These are phyloP conservation scores for Tritrichomonas foetus DNA, from an alignment of 208 protist genomes.

Conservation along the genomic window DNA sequence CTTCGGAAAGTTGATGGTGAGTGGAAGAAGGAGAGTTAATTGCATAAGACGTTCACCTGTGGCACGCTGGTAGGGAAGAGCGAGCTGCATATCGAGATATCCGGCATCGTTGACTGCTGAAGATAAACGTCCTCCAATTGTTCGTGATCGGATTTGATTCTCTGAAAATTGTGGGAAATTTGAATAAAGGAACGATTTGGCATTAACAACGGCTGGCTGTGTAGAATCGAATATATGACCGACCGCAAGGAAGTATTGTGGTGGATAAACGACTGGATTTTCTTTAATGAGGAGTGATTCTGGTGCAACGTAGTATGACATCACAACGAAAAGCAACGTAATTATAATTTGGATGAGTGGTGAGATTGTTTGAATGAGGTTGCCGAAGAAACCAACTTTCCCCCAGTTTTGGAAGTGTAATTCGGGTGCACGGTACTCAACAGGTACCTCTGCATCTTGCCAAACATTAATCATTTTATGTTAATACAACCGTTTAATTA, in stretches of 20 bases:
- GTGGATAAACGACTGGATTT: neutral
- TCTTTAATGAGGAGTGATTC: neutral
- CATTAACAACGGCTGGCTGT: neutral
- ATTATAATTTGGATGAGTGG: neutral
- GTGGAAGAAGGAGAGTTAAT: neutral
- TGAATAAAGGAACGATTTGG: neutral
- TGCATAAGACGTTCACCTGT: neutral
- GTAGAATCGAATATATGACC: neutral
- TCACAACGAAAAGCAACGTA: neutral
- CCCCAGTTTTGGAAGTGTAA: neutral
- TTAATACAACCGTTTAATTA: too few species aligned
- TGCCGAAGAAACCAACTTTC: neutral
- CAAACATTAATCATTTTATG: neutral
- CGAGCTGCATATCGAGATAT: neutral
- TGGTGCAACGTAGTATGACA: neutral
- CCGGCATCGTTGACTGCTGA: neutral
- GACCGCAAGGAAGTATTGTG: neutral
- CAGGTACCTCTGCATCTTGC: neutral
- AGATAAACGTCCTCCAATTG: neutral
- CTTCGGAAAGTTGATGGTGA: neutral
- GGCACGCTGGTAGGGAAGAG: neutral
- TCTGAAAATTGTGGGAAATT: neutral
- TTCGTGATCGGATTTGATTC: neutral
- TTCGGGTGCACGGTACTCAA: neutral
- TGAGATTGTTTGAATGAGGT: neutral